These are phyloP conservation scores for Cucumis hystrix DNA, from an alignment of 306 rosid genomes.

Conservation along the genomic window DNA sequence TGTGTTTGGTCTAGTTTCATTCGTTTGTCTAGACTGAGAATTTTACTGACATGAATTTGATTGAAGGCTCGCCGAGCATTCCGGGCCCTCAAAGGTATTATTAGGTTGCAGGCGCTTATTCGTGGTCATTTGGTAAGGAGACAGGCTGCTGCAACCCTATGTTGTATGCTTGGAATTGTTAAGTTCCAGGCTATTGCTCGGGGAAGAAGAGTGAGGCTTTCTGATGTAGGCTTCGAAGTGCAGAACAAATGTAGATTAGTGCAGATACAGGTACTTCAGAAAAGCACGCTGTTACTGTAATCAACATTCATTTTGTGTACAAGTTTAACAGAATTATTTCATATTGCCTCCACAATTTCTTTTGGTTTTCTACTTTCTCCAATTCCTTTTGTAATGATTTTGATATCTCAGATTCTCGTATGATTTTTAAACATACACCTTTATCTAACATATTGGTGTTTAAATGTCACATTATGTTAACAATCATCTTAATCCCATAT, in stretches of 20 bases:
- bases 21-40: neutral
- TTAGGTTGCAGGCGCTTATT: constrained; percentile 97
- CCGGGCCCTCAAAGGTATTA: constrained; percentile 92
- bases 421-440: neutral
- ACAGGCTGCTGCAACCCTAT: constrained; percentile 84
- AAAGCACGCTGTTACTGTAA: neutral
- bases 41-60: constrained; percentile 19
- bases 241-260: constrained; percentile 28
- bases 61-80: constrained; percentile 99
- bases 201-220: constrained; percentile 56
- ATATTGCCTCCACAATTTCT: neutral
- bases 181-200: constrained; percentile 78
- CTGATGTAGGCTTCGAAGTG: constrained; percentile 56
- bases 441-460: neutral
- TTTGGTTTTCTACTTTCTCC: neutral
- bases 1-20: neutral
- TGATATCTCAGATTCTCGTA: neutral
- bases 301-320: neutral
- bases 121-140: constrained; percentile 98
- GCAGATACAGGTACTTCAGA: constrained; percentile 34
- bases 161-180: constrained; percentile 74
- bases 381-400: neutral
- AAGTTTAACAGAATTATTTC: neutral
- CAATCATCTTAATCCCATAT: neutral
- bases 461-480: neutral